Conservation (phyloP, 1,139 yeast genomes). For the Pichia sp. region DNA sequence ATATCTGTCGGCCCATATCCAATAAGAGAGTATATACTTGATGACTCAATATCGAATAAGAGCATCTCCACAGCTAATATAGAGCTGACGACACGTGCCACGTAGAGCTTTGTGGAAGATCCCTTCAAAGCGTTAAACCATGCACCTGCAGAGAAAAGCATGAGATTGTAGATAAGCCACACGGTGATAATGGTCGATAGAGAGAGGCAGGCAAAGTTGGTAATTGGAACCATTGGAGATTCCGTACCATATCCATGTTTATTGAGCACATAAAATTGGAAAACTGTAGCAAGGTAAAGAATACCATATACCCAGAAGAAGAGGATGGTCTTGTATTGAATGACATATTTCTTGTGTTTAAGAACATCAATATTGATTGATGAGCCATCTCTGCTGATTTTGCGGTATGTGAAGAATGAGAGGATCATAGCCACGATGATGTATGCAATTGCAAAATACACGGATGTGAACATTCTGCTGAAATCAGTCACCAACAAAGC, state of each 20-base stretch:
- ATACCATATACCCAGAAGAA: conserved; percentile 18
- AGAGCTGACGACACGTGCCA: conserved; percentile 16
- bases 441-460: conserved; percentile 19
- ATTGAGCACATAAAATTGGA: conserved; percentile 20
- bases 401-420: conserved; percentile 12
- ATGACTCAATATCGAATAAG: conserved; percentile 23
- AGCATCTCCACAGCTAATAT: conserved; percentile 21
- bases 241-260: conserved; percentile 21
- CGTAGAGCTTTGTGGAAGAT: conserved; percentile 8
- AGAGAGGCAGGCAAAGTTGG: conserved; percentile 17
- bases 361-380: conserved; percentile 16
- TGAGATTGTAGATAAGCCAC: conserved; percentile 26
- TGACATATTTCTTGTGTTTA: conserved; percentile 14
- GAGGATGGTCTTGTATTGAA: conserved; percentile 24
- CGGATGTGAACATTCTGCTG: conserved; percentile 18
- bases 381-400: conserved; percentile 14
- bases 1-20: conserved; percentile 17
- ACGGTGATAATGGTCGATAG: conserved; percentile 20
- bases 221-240: conserved; percentile 15
- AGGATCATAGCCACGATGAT: conserved; percentile 11
- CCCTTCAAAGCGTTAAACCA: conserved; percentile 17
- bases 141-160: conserved; percentile 25
- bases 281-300: conserved; percentile 15
- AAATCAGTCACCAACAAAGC: conserved; percentile 23
- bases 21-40: conserved; percentile 22